Conservation (phyloP, 371 early-diverging fungal genomes). For the Lichtheimia corymbifera region DNA sequence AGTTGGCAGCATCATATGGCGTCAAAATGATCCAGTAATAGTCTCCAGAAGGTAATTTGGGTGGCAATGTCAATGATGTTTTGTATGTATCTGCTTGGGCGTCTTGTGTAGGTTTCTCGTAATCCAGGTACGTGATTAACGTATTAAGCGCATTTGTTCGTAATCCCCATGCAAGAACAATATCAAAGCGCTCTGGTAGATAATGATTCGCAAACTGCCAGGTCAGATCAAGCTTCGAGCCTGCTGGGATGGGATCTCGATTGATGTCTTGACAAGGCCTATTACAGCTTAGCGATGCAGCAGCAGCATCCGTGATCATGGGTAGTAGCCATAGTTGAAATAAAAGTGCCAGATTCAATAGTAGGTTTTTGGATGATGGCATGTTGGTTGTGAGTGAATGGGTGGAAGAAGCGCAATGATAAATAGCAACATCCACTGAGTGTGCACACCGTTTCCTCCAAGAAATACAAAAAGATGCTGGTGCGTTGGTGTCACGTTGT, state of each 20-base stretch:
- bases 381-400: not conserved
- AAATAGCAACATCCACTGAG: not conserved
- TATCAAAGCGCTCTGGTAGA: not conserved
- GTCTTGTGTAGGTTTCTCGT: not conserved
- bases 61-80: not conserved
- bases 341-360: not conserved
- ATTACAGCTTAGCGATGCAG: not conserved
- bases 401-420: not conserved
- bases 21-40: not conserved
- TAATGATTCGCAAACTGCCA: not conserved
- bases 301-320: not conserved
- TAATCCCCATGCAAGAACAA: constrained; percentile 2
- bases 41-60: constrained; percentile 3
- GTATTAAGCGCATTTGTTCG: not conserved
- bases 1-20: not conserved
- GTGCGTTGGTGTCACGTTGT: no score
- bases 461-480: no score
- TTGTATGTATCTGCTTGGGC: not conserved
- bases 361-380: not conserved
- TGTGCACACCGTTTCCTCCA: no score
- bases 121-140: not conserved
- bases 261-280: not conserved
- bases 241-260: constrained; percentile 1
- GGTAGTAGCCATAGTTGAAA: not conserved
- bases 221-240: not conserved